A percentile compares a stretch with the other conserved stretches of the same genome.
Conservation (phyloP, 2,329 filamentous ascomycete species). For the Colletotrichum sp. region DNA sequence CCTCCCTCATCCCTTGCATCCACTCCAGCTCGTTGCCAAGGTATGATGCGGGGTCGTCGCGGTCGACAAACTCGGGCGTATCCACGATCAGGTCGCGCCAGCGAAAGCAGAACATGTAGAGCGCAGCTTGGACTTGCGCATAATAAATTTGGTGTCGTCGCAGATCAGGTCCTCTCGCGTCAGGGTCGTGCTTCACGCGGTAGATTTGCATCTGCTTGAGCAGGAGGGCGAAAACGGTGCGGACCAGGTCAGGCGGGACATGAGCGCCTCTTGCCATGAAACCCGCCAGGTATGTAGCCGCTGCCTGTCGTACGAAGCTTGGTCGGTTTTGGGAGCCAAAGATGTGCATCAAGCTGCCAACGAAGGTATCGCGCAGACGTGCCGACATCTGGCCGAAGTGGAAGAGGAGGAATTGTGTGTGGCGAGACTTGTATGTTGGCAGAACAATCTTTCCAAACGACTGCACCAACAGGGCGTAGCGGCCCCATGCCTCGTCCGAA, state of each 20-base stretch:
- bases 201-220: conserved; percentile 78
- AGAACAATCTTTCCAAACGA: conserved; percentile 90
- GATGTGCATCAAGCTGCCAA: conserved; percentile 75
- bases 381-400: conserved; percentile 89
- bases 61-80: conserved; percentile 64
- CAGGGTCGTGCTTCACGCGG: conserved; percentile 72
- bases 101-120: conserved; percentile 97
- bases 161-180: conserved; percentile 84
- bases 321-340: conserved; percentile 22
- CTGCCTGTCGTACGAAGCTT: conserved; percentile 73
- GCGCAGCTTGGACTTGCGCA: conserved; percentile 82
- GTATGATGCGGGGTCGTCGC: conserved; percentile 64
- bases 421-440: conserved; percentile 88
- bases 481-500: conserved; percentile 70
- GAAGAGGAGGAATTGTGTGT: conserved; percentile 95
- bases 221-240: conserved; percentile 81
- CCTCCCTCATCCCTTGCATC: conserved; percentile 75
- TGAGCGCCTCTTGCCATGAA: conserved; percentile 91
- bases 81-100: conserved; percentile 86
- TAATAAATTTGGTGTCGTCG: conserved; percentile 86
- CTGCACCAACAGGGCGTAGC: conserved; percentile 79
- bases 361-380: conserved; percentile 80
- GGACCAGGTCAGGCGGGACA: conserved; percentile 77
- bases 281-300: conserved; percentile 90
- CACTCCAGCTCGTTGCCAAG: conserved; percentile 78